Evolutionary conservation across 805 yeast species (phyloP).

Genomic region (Ogataea nonfermentans): DNA sequence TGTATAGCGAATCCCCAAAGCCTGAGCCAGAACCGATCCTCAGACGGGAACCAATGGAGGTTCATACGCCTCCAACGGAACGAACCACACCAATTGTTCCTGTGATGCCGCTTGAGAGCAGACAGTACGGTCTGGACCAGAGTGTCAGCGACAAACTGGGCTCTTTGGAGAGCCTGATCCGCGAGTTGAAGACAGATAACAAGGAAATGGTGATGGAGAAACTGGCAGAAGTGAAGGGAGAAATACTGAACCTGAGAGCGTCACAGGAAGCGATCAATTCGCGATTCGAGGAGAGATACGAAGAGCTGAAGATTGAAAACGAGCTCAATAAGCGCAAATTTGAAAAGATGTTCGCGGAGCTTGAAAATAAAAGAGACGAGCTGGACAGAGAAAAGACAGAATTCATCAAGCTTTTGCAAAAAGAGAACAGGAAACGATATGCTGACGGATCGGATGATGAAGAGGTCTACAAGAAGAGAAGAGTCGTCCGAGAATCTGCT

Average conservation of each 20-base stretch:
- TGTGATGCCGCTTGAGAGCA: no score
- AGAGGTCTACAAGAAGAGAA: constrained; percentile 5
- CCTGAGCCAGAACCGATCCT: background rate
- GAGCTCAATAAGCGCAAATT: constrained; percentile 27
- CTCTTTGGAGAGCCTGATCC: constrained; percentile 19
- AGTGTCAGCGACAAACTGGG: constrained; percentile 11
- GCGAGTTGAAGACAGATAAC: constrained; percentile 19
- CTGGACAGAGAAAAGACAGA: constrained; percentile 29
- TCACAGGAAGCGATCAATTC: constrained; percentile 53
- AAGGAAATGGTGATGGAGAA: constrained; percentile 20
- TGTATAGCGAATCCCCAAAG: constrained; percentile 25
- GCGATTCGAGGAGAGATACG: constrained; percentile 65
- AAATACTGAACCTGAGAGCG: constrained; percentile 22
- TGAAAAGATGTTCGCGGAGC: constrained; percentile 24
- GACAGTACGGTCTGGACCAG: background rate
- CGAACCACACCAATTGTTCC: background rate
- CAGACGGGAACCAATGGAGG: background rate
- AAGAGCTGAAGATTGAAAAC: constrained; percentile 55
- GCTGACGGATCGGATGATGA: constrained; percentile 10
- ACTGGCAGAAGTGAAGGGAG: constrained; percentile 23
- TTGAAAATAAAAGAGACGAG: constrained; percentile 28
- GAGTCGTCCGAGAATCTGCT: constrained; percentile 1
- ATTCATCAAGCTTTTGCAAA: constrained; percentile 24
- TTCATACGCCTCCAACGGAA: background rate
- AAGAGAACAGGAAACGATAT: constrained; percentile 16